Conservation (phyloP, 176 grass and related monocot genomes). For the Oryza coarctata region DNA sequence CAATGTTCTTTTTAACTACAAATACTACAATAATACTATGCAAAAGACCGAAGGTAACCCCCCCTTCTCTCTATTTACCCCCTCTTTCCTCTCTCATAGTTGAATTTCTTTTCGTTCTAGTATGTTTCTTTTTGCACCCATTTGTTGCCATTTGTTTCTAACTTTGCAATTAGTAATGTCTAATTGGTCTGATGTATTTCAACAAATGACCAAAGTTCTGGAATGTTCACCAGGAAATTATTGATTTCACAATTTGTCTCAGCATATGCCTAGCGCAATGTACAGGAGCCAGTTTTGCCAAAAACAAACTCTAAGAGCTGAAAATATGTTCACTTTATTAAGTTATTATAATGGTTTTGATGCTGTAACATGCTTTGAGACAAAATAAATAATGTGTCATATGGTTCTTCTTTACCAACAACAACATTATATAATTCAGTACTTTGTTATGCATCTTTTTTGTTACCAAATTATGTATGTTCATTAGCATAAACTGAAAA, state of each 20-base stretch:
- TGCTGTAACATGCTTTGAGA: background rate
- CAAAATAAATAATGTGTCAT: background rate
- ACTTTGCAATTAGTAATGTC: background rate
- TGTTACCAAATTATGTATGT: constrained; percentile 11
- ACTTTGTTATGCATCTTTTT: background rate
- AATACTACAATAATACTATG: constrained; percentile 92
- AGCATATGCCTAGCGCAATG: background rate
- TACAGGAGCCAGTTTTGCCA: background rate
- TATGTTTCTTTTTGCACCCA: constrained; percentile 12
- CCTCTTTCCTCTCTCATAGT: background rate
- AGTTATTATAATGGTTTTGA: background rate
- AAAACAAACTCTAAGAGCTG: background rate
- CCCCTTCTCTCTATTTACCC: background rate
- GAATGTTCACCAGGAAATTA: background rate
- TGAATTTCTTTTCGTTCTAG: constrained; percentile 1
- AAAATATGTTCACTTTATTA: background rate
- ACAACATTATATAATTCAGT: background rate
- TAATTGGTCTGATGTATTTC: background rate
- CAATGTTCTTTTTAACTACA: constrained; percentile 97
- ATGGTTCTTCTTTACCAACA: background rate
- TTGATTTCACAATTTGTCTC: background rate
- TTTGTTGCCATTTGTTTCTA: background rate
- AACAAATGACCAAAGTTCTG: background rate
- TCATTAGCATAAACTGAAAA: background rate
- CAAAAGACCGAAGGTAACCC: constrained; percentile 85